Base-by-base conservation (phyloP, 306 rosid genomes). In the Begonia fuchsioides region DNA sequence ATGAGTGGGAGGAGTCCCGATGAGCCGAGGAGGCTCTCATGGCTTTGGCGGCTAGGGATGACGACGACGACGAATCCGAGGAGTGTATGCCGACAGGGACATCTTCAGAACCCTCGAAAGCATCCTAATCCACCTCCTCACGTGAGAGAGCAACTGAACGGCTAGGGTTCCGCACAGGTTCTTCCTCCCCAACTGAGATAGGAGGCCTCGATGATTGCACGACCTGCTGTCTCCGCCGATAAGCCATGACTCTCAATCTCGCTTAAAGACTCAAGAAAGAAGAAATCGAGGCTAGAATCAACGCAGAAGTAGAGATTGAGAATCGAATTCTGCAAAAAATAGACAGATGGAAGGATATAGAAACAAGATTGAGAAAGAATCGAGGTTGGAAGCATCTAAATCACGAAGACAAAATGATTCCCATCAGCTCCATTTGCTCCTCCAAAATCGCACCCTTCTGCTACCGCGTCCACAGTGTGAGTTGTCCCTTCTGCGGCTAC, bases 31-130 rank as follows among this genome's bases (percentile, higher is more conserved):
- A 90, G 13, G 95, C 94, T 67, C 82, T 72, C 1, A 90, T 84
- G 18, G 95, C 97, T 67, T 81, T 90, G 3, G 97, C 97, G 8
- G 97, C 97, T 6, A 90, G 93, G 13, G 95, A 78, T 43, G 59
- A 47, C 7, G 35, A 26, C 13, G 86, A 26, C 13, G 86, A 67
- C 6, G 85, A 55, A 12, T 71, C 51, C 12, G 77, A 65, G 8
- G 66, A 44, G 3, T 40, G 45, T 18, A 72, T 58, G 48, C 39
- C 44, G 13, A 60, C 68, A 15, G 57, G 39, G 15, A 47, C 54
- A 38, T 57, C 62, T 47, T 57, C 39, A 9, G 43, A 35, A 57
- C 45, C 60, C 44, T 44, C 32, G 1, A 48, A 19, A 32, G 43
- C 50, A 54, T 64, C 74, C n/a, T 52, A 67, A n/a, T 18, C 43